These are phyloP conservation scores for Alnus rubra DNA, from an alignment of 306 rosid species.

Conservation along the genomic window DNA sequence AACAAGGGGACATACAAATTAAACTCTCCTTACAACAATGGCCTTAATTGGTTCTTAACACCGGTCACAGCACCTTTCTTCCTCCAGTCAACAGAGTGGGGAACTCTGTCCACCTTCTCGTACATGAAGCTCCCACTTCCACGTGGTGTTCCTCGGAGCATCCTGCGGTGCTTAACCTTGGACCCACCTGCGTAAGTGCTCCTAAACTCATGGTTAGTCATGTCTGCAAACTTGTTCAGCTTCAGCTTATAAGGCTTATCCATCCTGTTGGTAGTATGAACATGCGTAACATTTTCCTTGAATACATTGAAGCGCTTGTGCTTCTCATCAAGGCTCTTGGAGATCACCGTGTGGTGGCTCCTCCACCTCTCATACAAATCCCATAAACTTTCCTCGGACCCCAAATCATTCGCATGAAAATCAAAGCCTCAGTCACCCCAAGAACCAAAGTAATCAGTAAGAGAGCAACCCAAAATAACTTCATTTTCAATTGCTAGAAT, in stretches of 20 bases:
- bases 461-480: slow-evolving; percentile 14
- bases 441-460: slow-evolving; percentile 24
- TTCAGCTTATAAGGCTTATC: slow-evolving; percentile 56
- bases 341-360: slow-evolving; percentile 52
- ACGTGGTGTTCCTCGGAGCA: slow-evolving; percentile 40
- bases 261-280: slow-evolving; percentile 43
- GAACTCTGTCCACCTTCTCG: no score
- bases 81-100: no score
- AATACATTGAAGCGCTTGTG: slow-evolving; percentile 52
- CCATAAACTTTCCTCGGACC: slow-evolving; percentile 40
- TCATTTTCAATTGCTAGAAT: slow-evolving; percentile 29
- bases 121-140: slow-evolving; percentile 11
- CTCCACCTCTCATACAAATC: slow-evolving; percentile 52
- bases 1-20: background rate
- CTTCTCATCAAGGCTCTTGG: slow-evolving; percentile 43
- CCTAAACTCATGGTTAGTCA: slow-evolving; percentile 54
- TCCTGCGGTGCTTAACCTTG: slow-evolving; percentile 44
- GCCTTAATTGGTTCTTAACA: slow-evolving; percentile 27
- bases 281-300: slow-evolving; percentile 48
- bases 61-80: background rate
- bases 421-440: slow-evolving; percentile 26
- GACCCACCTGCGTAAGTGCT: slow-evolving; percentile 39
- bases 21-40: slow-evolving; percentile 31
- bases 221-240: slow-evolving; percentile 52
- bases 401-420: slow-evolving; percentile 39